These are phyloP conservation scores for Phaeotremella fagi DNA, from an alignment of 768 basidiomycete genomes.

Conservation along the genomic window DNA sequence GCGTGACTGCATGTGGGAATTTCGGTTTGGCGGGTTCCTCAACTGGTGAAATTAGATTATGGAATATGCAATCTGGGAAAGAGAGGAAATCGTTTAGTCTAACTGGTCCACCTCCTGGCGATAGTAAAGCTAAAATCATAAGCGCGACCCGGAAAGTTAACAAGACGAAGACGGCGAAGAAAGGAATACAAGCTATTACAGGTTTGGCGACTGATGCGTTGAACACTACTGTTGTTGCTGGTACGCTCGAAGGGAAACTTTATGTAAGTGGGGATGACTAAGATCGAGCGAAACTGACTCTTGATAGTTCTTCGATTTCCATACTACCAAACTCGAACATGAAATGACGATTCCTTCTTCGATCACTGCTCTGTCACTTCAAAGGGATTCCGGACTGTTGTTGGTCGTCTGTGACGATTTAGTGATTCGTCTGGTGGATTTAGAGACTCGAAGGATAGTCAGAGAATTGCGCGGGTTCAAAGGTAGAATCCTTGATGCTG, in stretches of 20 bases:
- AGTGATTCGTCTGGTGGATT: slow-evolving; percentile 77
- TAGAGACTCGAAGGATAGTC: slow-evolving; percentile 81
- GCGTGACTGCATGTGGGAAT: slow-evolving; percentile 91
- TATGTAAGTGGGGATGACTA: slow-evolving; percentile 60
- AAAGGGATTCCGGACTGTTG: slow-evolving; percentile 78
- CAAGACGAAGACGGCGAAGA: slow-evolving; percentile 30
- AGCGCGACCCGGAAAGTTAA: slow-evolving; percentile 14
- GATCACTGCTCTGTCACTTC: slow-evolving; percentile 65
- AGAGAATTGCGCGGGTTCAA: slow-evolving; percentile 81
- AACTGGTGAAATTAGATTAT: slow-evolving; percentile 68
- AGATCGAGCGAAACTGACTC: not conserved
- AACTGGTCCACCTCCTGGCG: slow-evolving; percentile 27
- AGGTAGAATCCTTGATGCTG: slow-evolving; percentile 82
- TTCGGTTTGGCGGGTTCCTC: slow-evolving; percentile 84
- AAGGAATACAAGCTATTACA: slow-evolving; percentile 60
- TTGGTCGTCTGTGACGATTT: slow-evolving; percentile 82
- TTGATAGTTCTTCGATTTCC: slow-evolving; percentile 91
- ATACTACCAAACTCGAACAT: slow-evolving; percentile 68
- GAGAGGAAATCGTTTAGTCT: slow-evolving; percentile 71
- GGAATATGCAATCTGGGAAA: slow-evolving; percentile 96
- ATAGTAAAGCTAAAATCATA: slow-evolving; percentile 38
- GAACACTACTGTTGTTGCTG: slow-evolving; percentile 73
- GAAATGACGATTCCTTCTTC: slow-evolving; percentile 65
- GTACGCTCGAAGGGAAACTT: slow-evolving; percentile 80
- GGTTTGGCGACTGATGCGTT: slow-evolving; percentile 81